Conservation (phyloP, 2,329 filamentous ascomycete species). For the Botrytis pseudocinerea region DNA sequence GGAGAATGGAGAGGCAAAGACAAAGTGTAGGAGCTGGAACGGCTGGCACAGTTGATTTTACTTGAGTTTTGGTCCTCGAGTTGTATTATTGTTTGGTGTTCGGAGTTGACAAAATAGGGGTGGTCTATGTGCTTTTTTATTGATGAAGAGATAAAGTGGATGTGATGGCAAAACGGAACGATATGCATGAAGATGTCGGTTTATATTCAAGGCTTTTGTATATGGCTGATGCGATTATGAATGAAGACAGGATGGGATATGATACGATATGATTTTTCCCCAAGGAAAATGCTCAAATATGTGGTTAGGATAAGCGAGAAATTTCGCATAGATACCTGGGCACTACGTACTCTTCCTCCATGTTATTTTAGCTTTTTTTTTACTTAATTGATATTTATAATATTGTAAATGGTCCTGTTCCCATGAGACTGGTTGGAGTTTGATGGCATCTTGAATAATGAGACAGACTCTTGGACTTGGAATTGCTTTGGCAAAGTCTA, state of each 20-base stretch:
- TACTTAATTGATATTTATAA: conserved; percentile 11
- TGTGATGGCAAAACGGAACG: background rate
- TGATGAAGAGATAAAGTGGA: background rate
- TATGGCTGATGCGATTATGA: background rate
- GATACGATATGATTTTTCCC: background rate
- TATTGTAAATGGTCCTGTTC: background rate
- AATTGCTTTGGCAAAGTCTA: background rate
- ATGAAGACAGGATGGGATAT: background rate
- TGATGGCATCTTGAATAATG: background rate
- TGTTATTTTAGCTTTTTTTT: background rate
- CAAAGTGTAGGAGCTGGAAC: conserved; percentile 12
- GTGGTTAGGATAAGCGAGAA: background rate
- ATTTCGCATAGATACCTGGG: conserved; percentile 6
- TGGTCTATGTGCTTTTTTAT: background rate
- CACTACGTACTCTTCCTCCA: background rate
- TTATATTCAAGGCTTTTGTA: background rate
- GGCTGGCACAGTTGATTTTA: conserved; percentile 18
- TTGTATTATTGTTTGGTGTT: conserved; percentile 15
- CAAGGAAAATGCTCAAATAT: background rate
- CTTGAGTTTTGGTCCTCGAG: conserved; percentile 1
- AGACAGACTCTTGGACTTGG: background rate
- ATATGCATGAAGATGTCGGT: conserved; percentile 14
- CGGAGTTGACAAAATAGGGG: background rate
- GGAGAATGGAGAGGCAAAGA: conserved; percentile 56
- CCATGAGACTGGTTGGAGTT: background rate